These are phyloP conservation scores for Camptophora hylomeconis DNA, from an alignment of 2,329 filamentous ascomycete genomes.

Conservation along the genomic window DNA sequence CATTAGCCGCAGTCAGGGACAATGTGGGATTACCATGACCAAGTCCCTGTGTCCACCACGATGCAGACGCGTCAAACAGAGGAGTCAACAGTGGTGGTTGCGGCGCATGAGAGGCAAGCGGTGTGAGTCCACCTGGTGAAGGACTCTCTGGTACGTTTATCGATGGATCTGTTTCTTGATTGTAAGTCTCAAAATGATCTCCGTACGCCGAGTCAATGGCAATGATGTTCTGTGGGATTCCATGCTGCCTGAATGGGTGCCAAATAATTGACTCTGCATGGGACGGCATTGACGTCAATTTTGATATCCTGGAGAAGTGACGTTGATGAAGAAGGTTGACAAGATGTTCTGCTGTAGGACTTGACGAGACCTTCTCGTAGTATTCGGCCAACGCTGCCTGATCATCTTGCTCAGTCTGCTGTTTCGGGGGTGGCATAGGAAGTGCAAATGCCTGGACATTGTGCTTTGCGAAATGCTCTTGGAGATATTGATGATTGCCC, in stretches of 20 bases:
- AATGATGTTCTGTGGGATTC: constrained; percentile 50
- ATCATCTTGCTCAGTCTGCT: constrained; percentile 34
- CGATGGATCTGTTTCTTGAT: constrained; percentile 15
- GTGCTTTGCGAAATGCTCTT: constrained; percentile 51
- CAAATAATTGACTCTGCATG: constrained; percentile 56
- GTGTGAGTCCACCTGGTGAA: constrained; percentile 7
- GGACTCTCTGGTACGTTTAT: constrained; percentile 5
- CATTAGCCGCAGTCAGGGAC: constrained; percentile 63
- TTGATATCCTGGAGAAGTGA: constrained; percentile 43
- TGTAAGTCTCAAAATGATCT: constrained; percentile 59
- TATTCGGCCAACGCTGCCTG: constrained; percentile 47
- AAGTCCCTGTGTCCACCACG: constrained; percentile 84
- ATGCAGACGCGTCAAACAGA: constrained; percentile 72
- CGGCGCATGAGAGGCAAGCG: constrained; percentile 10
- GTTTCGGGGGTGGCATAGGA: constrained; percentile 43
- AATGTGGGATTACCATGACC: constrained; percentile 65
- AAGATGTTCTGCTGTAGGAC: constrained; percentile 30
- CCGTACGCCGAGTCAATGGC: constrained; percentile 70
- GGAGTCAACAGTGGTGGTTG: constrained; percentile 38
- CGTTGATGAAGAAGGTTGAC: constrained; percentile 39
- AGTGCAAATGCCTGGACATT: constrained; percentile 45
- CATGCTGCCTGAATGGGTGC: constrained; percentile 80
- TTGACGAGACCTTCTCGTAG: constrained; percentile 39
- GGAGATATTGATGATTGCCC: constrained; percentile 55
- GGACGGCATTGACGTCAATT: constrained; percentile 47